Evolutionary conservation across 768 basidiomycete species (phyloP), one percentile per base, ranked within the genome.

Genomic region (Hypsizygus marmoreus): DNA sequence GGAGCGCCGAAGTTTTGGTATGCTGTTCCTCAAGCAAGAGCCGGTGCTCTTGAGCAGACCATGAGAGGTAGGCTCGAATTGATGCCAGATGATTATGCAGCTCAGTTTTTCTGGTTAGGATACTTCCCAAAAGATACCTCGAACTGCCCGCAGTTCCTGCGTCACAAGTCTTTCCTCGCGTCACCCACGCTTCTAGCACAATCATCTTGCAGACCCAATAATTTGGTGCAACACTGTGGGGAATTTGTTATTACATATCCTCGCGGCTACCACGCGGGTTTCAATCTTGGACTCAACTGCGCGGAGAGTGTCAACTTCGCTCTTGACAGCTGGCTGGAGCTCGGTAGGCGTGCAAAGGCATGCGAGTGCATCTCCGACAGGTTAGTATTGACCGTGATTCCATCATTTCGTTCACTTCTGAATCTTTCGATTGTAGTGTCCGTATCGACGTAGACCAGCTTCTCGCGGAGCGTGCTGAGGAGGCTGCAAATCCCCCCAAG

Each of bases 1-100:
- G 97, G 97, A 0, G 94, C 95, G 0, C 94, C 95, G 1, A 98
- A 91, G 56, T 88, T 89, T 59, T 99, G 97, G 97, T 98, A 98
- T 65, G 87, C 94, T 2, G 76, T 98, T 13, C 97, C 97, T 3
- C 95, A 97, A 65, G 86, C 77, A 13, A 80, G 91, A 47, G 84
- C 93, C 0, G 68, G 71, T 11, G 82, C 85, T 9, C 78, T 99
- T n/a, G 97, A 98, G 64, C 77, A 85, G 29, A 84, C 85, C 3
- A 94, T 99, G 88, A 81, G 83, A 69, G 82, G 94, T 93, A 44
- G 44, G 75, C 62, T 14, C 19, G 8, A 25, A 36, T 30, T 49
- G 13, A 34, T 35, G 28, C 33, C 20, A 12, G n/a, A 14, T 17
- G 8, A 46, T 16, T 26, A 50, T 53, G 26, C 56, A 28, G 23